Conservation (phyloP, 495 filamentous ascomycete species). For the Penicillium roqueforti region DNA sequence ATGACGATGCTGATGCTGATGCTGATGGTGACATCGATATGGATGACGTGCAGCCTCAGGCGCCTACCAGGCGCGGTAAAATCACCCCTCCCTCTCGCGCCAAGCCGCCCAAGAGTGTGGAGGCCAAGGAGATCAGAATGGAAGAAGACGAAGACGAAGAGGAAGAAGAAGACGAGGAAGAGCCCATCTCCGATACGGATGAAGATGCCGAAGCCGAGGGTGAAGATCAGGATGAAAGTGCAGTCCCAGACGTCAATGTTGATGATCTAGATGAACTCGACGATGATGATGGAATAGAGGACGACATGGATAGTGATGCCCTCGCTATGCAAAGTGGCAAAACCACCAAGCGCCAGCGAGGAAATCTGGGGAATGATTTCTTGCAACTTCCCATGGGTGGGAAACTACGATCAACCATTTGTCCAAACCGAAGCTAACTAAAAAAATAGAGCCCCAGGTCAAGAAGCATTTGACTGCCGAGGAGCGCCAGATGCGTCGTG, state of each 20-base stretch:
- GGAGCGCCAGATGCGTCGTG: constrained; percentile 89
- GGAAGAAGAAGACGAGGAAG: constrained; percentile 51
- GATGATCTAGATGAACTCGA: constrained; percentile 47
- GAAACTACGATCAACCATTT: constrained; percentile 5
- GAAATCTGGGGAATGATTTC: constrained; percentile 63
- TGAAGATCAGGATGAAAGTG: constrained; percentile 49
- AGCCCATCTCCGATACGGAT: constrained; percentile 46
- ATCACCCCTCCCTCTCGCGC: constrained; percentile 28
- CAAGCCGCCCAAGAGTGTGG: constrained; percentile 48
- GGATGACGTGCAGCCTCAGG: constrained; percentile 48
- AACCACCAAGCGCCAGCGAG: constrained; percentile 83
- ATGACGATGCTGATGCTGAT: constrained; percentile 56
- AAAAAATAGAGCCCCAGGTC: constrained; percentile 71
- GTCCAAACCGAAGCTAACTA: constrained; percentile 12
- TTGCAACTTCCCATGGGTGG: constrained; percentile 82
- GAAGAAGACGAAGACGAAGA: constrained; percentile 45
- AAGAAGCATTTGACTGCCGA: constrained; percentile 92
- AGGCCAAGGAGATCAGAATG: constrained; percentile 57
- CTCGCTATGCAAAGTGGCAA: constrained; percentile 64
- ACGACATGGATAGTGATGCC: constrained; percentile 63
- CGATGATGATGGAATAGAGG: constrained; percentile 56
- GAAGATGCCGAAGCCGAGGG: constrained; percentile 50
- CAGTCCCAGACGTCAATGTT: constrained; percentile 34
- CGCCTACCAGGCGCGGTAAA: constrained; percentile 34
- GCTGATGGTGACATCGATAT: constrained; percentile 53